These are phyloP conservation scores for Cyclotella baltica DNA, from an alignment of 108 stramenopile species.

Conservation along the genomic window DNA sequence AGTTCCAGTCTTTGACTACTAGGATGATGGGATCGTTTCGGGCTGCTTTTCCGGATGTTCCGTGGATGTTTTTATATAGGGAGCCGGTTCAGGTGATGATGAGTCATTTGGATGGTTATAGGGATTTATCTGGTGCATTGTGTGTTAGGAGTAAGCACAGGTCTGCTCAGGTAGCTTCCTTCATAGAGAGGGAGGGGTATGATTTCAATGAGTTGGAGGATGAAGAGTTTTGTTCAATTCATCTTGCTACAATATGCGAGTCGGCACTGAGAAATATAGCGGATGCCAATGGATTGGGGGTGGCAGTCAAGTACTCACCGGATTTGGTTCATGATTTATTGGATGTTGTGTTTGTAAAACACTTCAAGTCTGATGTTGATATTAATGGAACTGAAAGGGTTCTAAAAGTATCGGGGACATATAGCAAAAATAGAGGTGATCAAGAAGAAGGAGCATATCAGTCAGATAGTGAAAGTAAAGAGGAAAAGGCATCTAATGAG, in stretches of 20 bases:
- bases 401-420: slow-evolving; percentile 57
- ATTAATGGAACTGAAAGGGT: slow-evolving; percentile 58
- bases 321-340: slow-evolving; percentile 59
- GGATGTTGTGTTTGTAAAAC: slow-evolving; percentile 64
- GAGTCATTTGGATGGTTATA: slow-evolving; percentile 67
- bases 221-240: slow-evolving; percentile 84
- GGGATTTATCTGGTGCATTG: slow-evolving; percentile 52
- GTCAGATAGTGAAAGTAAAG: slow-evolving; percentile 75
- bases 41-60: slow-evolving; percentile 89
- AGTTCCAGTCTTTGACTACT: slow-evolving; percentile 92
- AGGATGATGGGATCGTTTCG: slow-evolving; percentile 69
- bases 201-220: slow-evolving; percentile 38
- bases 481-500: slow-evolving; percentile 56
- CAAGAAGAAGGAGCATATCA: slow-evolving; percentile 54
- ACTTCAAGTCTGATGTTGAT: slow-evolving; percentile 54
- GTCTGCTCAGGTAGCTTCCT: slow-evolving; percentile 29
- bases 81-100: slow-evolving; percentile 97
- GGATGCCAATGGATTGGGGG: slow-evolving; percentile 55
- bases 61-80: slow-evolving; percentile 95
- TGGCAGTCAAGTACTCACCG: slow-evolving; percentile 74
- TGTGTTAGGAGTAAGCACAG: slow-evolving; percentile 60
- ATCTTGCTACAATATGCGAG: slow-evolving; percentile 81
- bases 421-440: slow-evolving; percentile 80
- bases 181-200: slow-evolving; percentile 49
- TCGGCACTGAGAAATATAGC: slow-evolving; percentile 61